Evolutionary conservation across 148 eudicot species (phyloP), one percentile per base, ranked within the genome.

Genomic region (Rhododendron williamsianum): DNA sequence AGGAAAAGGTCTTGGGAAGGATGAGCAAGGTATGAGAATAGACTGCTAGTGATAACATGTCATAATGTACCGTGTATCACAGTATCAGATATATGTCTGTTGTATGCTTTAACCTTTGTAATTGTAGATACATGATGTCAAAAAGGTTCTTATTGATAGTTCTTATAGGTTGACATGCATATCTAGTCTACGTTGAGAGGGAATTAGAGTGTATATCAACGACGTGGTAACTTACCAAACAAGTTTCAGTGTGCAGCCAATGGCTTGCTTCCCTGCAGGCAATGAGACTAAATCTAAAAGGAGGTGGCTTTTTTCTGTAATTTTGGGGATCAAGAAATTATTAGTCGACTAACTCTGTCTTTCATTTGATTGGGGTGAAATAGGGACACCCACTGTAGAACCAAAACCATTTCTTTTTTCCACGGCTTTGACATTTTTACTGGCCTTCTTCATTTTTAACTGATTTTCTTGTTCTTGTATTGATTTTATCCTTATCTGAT

Each of bases 1-100:
- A 90, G 99, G 99, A 45, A 93, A 93, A 86, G 99, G 99, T 9
- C 95, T 96, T 76, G 99, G 99, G 81, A 96, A 93, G 85, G 88
- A 96, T 88, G 99, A 96, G 88, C 99, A 96, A 91, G 97, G 98
- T 96, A 91, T 51, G 86, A 88, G 38, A 25, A 41, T 67, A n/a
- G 35, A 73, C 9, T 79, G 72, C 21, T 65, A 83, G 15, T 54
- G 69, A 54, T 80, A 80, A 54, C 49, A 54, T 19, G 38, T 85
- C 16, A 60, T 25, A 23, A 51, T 35, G 15, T 74, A 23, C 7
- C 30, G 12, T 36, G 16, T 74, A 23, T 74, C 52, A 4, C 5
- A 19, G 15, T 73, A 13, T 74, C 54, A 4, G 10, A 19, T 49
- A 19, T 10, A 38, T 86, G 38, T 65, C 83, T 69, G 1, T 23